Percentiles rank a stretch among this genome's conserved stretches.
These are phyloP conservation scores for Macadamia integrifolia DNA, from an alignment of 164 flowering plant genomes.

Conservation along the genomic window DNA sequence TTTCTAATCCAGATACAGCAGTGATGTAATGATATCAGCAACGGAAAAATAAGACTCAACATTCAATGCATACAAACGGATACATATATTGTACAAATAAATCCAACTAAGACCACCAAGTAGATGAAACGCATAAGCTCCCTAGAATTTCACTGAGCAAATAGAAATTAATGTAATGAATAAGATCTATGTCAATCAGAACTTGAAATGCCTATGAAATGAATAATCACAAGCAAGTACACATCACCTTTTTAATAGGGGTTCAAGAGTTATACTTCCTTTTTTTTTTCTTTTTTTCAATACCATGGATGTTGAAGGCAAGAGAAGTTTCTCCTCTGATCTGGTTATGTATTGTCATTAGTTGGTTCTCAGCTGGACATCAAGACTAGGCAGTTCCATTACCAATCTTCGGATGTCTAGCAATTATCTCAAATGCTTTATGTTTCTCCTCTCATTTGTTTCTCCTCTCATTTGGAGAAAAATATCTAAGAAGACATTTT, in stretches of 20 bases:
- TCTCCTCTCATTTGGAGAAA: no score
- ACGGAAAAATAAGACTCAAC: slow-evolving; percentile 11
- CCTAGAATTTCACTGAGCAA: neutral
- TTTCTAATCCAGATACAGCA: neutral
- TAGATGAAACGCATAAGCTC: slow-evolving; percentile 20
- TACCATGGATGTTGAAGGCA: no score
- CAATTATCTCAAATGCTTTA: no score
- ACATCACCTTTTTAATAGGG: neutral
- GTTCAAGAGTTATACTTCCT: no score
- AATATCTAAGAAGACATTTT: no score
- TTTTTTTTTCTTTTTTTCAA: no score
- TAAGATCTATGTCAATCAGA: neutral
- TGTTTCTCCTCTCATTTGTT: no score
- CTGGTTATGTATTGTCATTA: no score
- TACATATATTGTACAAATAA: slow-evolving; percentile 39
- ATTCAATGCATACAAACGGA: slow-evolving; percentile 36
- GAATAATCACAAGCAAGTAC: neutral
- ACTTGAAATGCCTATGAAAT: neutral
- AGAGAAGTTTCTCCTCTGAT: no score
- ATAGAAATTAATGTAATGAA: neutral
- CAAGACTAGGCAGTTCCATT: no score
- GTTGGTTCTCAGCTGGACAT: no score
- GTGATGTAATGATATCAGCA: slow-evolving; percentile 2
- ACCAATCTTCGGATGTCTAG: no score
- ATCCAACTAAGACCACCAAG: slow-evolving; percentile 24